Evolutionary conservation across 2,329 filamentous ascomycete species (phyloP), one percentile per base, ranked within the genome.

Genomic region (Aplosporella prunicola): DNA sequence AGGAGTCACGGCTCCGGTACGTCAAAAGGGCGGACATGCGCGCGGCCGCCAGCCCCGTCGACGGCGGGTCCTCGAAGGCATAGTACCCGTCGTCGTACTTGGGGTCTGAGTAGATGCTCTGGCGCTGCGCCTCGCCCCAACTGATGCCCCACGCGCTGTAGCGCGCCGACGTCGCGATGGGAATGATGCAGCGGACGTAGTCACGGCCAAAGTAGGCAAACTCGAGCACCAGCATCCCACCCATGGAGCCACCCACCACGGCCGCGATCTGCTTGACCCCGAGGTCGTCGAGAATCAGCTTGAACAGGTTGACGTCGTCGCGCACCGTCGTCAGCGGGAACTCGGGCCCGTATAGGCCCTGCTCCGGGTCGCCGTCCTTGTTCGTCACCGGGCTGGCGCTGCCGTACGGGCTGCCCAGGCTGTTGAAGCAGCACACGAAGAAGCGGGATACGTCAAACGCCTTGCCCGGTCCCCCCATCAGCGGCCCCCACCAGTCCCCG

Each of bases 1-100:
- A 98, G 0, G 91, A 96, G 63, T 98, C 89, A 35, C 91, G 83
- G 57, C 87, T 95, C 48, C 91, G 79, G 63, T 98, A 98, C 5
- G 91, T 98, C 50, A 98, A 69, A 24, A 98, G 74, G 2, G 91
- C 91, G 40, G 88, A 86, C 91, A 98, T 98, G 52, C 91, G 86
- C 17, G 91, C 91, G 6, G 91, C 91, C 9, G 88, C 87, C 2
- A 98, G 74, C 1, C 91, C 91, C 1, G 87, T 82, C 0, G 78
- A 69, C 1, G 91, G 91, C 22, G 88, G 88, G 49, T 96, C 86
- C 20, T 82, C 73, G 51, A 91, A 93, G 1, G 77, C 53, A 57
- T 96, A 98, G 63, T 95, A 96, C 29, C 91, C 91, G 53, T 96
- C 88, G 44, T 95, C 87, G 60, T 98, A 98, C 66, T 95, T 96